These are phyloP conservation scores for Thermomyces lanuginosus DNA, from an alignment of 2,329 filamentous ascomycete genomes.

Conservation along the genomic window DNA sequence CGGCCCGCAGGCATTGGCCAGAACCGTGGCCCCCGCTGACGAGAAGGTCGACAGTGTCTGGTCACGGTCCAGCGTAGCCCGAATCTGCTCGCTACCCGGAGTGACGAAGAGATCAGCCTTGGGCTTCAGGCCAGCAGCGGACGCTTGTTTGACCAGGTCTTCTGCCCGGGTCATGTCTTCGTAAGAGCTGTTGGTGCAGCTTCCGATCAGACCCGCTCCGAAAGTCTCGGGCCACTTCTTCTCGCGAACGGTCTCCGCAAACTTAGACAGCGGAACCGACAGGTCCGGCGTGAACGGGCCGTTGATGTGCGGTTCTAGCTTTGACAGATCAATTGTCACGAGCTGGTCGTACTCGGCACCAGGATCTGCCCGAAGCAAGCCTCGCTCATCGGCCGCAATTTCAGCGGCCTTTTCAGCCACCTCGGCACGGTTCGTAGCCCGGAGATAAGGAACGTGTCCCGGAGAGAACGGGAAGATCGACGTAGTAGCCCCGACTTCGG, in stretches of 20 bases:
- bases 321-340: slow-evolving; percentile 77
- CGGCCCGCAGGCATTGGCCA: slow-evolving; percentile 88
- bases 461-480: slow-evolving; percentile 86
- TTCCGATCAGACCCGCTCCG: slow-evolving; percentile 86
- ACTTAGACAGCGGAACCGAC: slow-evolving; percentile 78
- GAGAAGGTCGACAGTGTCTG: slow-evolving; percentile 74
- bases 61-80: slow-evolving; percentile 81
- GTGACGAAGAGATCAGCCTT: slow-evolving; percentile 90
- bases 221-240: slow-evolving; percentile 85
- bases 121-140: slow-evolving; percentile 74
- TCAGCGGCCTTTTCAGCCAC: slow-evolving; percentile 52
- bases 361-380: slow-evolving; percentile 59
- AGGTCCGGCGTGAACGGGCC: slow-evolving; percentile 93
- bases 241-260: slow-evolving; percentile 66
- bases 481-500: slow-evolving; percentile 84
- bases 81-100: slow-evolving; percentile 89
- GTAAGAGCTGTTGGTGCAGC: slow-evolving; percentile 97
- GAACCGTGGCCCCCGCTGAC: slow-evolving; percentile 68
- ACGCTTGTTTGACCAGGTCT: slow-evolving; percentile 79
- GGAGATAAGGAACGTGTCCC: slow-evolving; percentile 69
- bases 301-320: slow-evolving; percentile 89
- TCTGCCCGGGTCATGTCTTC: slow-evolving; percentile 96
- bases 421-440: slow-evolving; percentile 60
- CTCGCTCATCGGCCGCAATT: slow-evolving; percentile 44
- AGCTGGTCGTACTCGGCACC: slow-evolving; percentile 78